phyloP scores from a whole-genome alignment of 805 yeast genomes.

The Naumovozyma dairenensis region DNA sequence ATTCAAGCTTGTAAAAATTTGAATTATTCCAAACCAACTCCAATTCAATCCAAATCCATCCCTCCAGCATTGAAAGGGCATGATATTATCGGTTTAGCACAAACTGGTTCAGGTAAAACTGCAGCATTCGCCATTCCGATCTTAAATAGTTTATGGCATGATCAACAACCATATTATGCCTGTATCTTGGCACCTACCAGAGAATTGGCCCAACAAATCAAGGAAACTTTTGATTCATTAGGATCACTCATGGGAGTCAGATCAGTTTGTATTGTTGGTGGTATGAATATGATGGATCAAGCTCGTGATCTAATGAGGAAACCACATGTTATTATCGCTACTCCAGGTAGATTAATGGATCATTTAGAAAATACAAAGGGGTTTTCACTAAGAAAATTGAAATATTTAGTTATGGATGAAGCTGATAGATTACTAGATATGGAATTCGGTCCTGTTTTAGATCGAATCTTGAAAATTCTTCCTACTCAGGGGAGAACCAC shows the following conservation, averaged over 20 bases:
- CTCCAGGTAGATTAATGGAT: constrained; percentile 90
- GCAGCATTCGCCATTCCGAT: constrained; percentile 98
- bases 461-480: constrained; percentile 70
- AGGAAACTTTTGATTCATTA: constrained; percentile 89
- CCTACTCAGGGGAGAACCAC: constrained; percentile 77
- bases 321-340: constrained; percentile 91
- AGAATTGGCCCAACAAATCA: constrained; percentile 79
- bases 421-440: constrained; percentile 92
- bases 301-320: constrained; percentile 87
- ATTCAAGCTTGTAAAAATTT: constrained; percentile 68
- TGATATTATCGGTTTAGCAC: constrained; percentile 93
- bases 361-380: constrained; percentile 91
- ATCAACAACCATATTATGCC: constrained; percentile 80
- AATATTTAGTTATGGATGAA: constrained; percentile 88
- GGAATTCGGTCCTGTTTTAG: constrained; percentile 94
- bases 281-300: constrained; percentile 97
- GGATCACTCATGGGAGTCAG: constrained; percentile 91
- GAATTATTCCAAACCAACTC: constrained; percentile 78
- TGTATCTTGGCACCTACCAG: constrained; percentile 82
- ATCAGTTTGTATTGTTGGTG: constrained; percentile 85
- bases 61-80: constrained; percentile 86
- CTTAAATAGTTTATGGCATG: constrained; percentile 81
- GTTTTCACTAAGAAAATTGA: constrained; percentile 65
- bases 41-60: constrained; percentile 84
- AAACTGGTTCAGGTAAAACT: constrained; percentile 96